Evolutionary conservation across 2,329 filamentous ascomycete species (phyloP), one percentile per base, ranked within the genome.

Genomic region (Boeremia lycopersici): DNA sequence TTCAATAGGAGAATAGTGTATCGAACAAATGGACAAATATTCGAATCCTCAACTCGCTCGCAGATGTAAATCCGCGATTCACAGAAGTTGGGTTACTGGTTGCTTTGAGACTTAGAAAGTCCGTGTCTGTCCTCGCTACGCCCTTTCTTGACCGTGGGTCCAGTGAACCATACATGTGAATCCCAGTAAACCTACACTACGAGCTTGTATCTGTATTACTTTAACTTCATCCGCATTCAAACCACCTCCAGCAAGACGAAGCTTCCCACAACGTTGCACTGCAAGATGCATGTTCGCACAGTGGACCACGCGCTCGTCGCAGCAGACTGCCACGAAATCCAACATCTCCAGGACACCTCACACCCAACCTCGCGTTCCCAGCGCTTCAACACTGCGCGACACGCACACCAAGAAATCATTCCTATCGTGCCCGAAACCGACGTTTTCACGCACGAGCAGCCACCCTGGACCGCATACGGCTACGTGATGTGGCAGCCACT

Each of bases 401-500:
- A 64, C 43, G 17, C 2, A 1, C 36, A 39, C 11, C 29, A 19
- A 1, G 57, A 64, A 1, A 63, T 64, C 17, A 4, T 35, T 2
- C 13, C 43, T 28, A 5, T 6, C 10, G 42, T 62, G 12, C 53
- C 60, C 13, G 44, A 56, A 10, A 46, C 53, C 4, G 1, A 17
- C 0, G 6, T 6, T 10, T 63, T 63, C 56, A 53, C n/a, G 6
- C 64, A 66, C 41, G 17, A 36, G 12, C 8, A 28, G 5, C 64
- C 60, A 2, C 57, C 60, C 8, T 67, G 61, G 60, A 50, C 44
- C 2, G 72, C 78, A 0, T 78, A 75, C 49, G 68, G 63, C n/a
- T 80, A 77, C 70, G 78, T 1, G 65, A 73, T 0, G 56, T 80
- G 36, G 46, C 30, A 48, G 4, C 38, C 36, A 11, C 38, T 48